Evolutionary conservation across 2,329 filamentous ascomycete genomes (phyloP), one percentile per base, ranked within the genome.

Genomic region (Xenosphaeropsis pyriputrescens): DNA sequence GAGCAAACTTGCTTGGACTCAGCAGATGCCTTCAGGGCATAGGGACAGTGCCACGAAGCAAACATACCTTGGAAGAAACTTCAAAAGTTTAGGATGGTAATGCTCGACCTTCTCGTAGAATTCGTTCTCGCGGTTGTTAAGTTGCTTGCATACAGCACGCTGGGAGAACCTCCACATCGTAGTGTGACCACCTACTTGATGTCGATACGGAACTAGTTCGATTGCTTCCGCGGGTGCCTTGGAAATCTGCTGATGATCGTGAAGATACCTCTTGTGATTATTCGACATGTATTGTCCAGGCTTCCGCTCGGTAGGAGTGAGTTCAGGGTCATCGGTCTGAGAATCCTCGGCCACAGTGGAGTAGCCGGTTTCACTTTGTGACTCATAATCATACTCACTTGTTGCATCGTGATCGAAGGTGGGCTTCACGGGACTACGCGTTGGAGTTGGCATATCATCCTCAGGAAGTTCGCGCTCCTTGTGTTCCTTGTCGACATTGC

Each of bases 121-220:
- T 60, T 94, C 85, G 59, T 98, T 98, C 56, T 98, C 91, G 52
- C 89, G 75, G 57, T 94, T 98, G 58, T 94, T 98, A 53, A 98
- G 72, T 61, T 95, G 86, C 61, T 98, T 98, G 68, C 91, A 98
- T 9, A 98, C 88, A 39, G 91, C 91, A 50, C 88, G 75, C 47
- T 85, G 79, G 14, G 91, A 96, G 55, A 98, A 96, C 32, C 89
- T 80, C 72, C 93, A 98, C 29, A 98, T 72, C 0, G 89, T 95
- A 6, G 86, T 95, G 57, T 98, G 91, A 1, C 91, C 91, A 41
- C 91, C 91, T 39, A 98, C 91, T 60, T 98, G 91, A 60, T 98
- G 91, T 47, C 85, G 85, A 60, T 95, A 98, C 2, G 91, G 91
- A 51, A 95, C 94, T 42, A 98, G 68, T 57, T 96, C 88, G 47